Evolutionary conservation across 2,329 filamentous ascomycete species (phyloP).

Genomic region (Trichoderma lentiforme): DNA sequence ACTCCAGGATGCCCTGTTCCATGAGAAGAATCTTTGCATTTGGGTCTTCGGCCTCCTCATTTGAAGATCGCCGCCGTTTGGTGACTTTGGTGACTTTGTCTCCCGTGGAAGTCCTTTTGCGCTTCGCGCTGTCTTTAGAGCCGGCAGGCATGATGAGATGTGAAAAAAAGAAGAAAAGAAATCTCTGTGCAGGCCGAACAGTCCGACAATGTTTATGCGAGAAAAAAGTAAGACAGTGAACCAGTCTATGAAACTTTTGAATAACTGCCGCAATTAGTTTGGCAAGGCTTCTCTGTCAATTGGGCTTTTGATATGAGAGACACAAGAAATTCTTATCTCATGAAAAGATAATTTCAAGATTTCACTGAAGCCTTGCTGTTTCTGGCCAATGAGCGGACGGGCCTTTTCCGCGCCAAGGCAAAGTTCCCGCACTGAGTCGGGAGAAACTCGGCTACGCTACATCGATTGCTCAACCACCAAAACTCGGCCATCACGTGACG

Average conservation of each 20-base stretch:
- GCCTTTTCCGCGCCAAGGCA: slow-evolving; percentile 9
- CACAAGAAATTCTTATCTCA: slow-evolving; percentile 10
- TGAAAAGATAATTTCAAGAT: slow-evolving; percentile 27
- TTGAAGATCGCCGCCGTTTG: slow-evolving; percentile 51
- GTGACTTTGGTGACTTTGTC: slow-evolving; percentile 33
- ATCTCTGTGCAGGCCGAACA: neutral
- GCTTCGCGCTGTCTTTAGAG: slow-evolving; percentile 41
- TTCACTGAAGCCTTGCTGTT: slow-evolving; percentile 27
- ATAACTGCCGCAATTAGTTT: neutral
- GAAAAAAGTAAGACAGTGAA: neutral
- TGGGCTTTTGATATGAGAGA: neutral
- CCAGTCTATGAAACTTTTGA: neutral
- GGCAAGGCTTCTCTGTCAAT: neutral
- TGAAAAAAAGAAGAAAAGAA: slow-evolving; percentile 19
- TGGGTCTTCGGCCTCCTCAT: slow-evolving; percentile 47
- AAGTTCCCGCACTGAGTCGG: slow-evolving; percentile 4
- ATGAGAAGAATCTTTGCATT: slow-evolving; percentile 68
- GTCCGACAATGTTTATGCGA: neutral
- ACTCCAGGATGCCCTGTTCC: slow-evolving; percentile 79
- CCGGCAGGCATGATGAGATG: slow-evolving; percentile 7
- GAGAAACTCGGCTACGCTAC: slow-evolving; percentile 28
- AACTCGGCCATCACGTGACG: slow-evolving; percentile 36
- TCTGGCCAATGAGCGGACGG: slow-evolving; percentile 29
- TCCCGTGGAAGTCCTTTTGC: slow-evolving; percentile 47
- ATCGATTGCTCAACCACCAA: neutral